Evolutionary conservation across 306 rosid genomes (phyloP).

Genomic region (Vigna trinervia): DNA sequence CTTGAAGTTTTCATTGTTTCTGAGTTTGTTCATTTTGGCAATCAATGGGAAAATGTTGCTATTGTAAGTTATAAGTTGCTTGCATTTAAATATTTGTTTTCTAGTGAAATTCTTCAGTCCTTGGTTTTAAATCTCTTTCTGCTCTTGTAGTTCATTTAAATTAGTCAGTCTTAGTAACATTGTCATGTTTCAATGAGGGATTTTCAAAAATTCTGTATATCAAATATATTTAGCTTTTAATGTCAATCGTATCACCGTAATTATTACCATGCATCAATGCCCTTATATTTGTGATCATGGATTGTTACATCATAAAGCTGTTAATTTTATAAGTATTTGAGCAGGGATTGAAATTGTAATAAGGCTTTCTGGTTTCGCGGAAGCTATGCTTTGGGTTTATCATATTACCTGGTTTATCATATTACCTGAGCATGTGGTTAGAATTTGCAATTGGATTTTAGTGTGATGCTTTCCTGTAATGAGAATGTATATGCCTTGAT

Average conservation of each 20-base stretch:
- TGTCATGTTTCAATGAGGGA: constrained; percentile 15
- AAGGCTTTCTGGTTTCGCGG: neutral
- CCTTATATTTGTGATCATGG: constrained; percentile 21
- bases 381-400: too few relatives aligned
- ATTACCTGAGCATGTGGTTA: too few relatives aligned
- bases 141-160: neutral
- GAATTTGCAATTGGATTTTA: too few relatives aligned
- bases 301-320: constrained; percentile 9
- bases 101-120: neutral
- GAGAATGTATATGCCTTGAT: too few relatives aligned
- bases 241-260: neutral
- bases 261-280: neutral
- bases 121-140: neutral
- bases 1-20: neutral
- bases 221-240: neutral
- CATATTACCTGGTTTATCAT: too few relatives aligned
- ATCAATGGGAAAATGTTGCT: neutral
- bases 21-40: constrained; percentile 11
- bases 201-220: neutral
- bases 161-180: neutral
- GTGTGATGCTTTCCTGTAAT: too few relatives aligned
- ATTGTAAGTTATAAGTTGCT: constrained; percentile 3
- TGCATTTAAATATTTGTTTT: constrained; percentile 1
- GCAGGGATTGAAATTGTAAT: constrained; percentile 24
- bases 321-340: constrained; percentile 8